Percentiles rank a stretch among this genome's conserved stretches.
Evolutionary conservation across 2,329 filamentous ascomycete genomes (phyloP).

Genomic region (Ophiostoma piceae): DNA sequence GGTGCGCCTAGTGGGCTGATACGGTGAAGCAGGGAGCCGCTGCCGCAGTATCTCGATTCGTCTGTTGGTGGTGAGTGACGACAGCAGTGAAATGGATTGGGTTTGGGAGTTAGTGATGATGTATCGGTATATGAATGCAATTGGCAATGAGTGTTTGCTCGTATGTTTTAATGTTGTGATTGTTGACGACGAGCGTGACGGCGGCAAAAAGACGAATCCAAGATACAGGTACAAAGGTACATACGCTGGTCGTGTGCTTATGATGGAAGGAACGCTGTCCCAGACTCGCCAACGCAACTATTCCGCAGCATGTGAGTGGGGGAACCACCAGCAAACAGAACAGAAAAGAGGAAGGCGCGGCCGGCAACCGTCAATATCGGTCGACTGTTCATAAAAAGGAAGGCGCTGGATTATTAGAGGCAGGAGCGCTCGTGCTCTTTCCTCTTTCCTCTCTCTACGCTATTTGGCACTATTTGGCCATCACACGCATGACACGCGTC

Average conservation of each 20-base stretch:
- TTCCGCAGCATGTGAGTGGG: conserved; percentile 14
- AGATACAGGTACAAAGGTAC: not conserved
- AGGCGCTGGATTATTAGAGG: not conserved
- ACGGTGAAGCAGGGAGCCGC: conserved; percentile 16
- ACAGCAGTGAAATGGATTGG: not conserved
- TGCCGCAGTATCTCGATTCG: not conserved
- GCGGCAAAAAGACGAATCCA: not conserved
- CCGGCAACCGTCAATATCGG: conserved; percentile 1
- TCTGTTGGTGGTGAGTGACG: not conserved
- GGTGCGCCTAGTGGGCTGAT: conserved; percentile 16
- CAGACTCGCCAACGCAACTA: not conserved
- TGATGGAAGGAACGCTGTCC: not conserved
- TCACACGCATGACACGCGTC: conserved; percentile 3
- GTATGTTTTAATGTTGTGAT: not conserved
- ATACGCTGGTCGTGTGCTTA: not conserved
- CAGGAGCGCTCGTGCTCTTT: not conserved
- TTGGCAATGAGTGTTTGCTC: not conserved
- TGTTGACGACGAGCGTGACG: not conserved
- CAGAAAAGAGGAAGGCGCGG: conserved; percentile 6
- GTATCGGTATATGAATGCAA: not conserved
- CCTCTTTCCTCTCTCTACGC: not conserved
- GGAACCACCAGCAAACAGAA: not conserved
- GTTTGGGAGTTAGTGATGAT: not conserved
- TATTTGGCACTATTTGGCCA: not conserved
- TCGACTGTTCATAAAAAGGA: conserved; percentile 4